Conservation (phyloP, 352 stramenopile species). For the Saprolegnia parasitica region DNA sequence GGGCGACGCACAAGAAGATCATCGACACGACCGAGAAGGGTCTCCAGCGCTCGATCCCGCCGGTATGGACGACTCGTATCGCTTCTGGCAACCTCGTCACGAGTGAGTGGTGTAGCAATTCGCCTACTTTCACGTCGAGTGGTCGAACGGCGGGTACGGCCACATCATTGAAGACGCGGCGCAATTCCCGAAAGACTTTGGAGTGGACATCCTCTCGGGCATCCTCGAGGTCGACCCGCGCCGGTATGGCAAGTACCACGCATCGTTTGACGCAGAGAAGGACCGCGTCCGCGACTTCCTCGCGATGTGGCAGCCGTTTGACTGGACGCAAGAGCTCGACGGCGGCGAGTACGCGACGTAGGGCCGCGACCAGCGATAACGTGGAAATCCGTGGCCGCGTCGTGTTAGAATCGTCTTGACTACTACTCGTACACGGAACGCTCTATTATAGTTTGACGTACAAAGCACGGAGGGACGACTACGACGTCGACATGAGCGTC, state of each 20-base stretch:
- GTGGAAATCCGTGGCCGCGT: too few relatives aligned
- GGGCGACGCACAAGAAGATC: slow-evolving; percentile 77
- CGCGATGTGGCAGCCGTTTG: slow-evolving; percentile 59
- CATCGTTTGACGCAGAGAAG: slow-evolving; percentile 54
- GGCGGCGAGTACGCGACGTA: slow-evolving; percentile 44
- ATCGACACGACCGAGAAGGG: slow-evolving; percentile 61
- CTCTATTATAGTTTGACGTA: background rate
- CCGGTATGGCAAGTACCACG: slow-evolving; percentile 50
- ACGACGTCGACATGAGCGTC: background rate
- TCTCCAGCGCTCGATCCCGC: slow-evolving; percentile 56
- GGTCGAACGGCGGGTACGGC: slow-evolving; percentile 54
- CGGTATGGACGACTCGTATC: slow-evolving; percentile 21
- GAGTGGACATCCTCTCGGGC: slow-evolving; percentile 65
- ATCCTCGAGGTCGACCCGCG: slow-evolving; percentile 68
- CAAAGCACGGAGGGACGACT: background rate
- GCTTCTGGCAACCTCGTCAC: background rate
- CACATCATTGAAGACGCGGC: slow-evolving; percentile 79
- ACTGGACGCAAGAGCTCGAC: slow-evolving; percentile 61
- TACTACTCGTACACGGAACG: background rate
- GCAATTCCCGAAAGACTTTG: slow-evolving; percentile 73
- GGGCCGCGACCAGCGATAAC: too few relatives aligned
- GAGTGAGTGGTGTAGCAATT: slow-evolving; percentile 39
- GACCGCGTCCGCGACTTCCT: slow-evolving; percentile 55
- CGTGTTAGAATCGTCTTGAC: too few relatives aligned
- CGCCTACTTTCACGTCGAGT: slow-evolving; percentile 83